A percentile compares a stretch with the other conserved stretches of the same genome.
Evolutionary conservation across 1,284 basidiomycete genomes (phyloP).

Genomic region (Porodaedalea pini): DNA sequence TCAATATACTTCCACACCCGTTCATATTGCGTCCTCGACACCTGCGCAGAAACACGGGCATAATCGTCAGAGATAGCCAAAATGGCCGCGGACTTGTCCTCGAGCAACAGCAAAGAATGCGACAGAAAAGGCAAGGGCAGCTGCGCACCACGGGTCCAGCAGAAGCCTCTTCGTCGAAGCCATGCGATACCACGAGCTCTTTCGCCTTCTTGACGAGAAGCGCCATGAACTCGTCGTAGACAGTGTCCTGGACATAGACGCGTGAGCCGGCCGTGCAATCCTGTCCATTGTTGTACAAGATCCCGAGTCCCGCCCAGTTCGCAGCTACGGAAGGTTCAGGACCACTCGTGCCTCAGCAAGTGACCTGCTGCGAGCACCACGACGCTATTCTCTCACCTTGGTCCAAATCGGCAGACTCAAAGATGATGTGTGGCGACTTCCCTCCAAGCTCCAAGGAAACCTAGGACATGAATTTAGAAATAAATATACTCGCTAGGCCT

Average conservation of each 20-base stretch:
- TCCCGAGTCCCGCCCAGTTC: constrained; percentile 79
- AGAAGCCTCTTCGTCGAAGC: constrained; percentile 68
- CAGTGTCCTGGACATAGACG: constrained; percentile 78
- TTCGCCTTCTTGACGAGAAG: constrained; percentile 67
- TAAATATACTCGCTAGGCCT: not conserved
- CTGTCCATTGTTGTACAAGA: constrained; percentile 82
- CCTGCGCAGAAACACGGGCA: constrained; percentile 38
- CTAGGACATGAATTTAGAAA: constrained; percentile 35
- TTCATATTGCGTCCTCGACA: constrained; percentile 84
- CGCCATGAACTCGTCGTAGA: constrained; percentile 80
- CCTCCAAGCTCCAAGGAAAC: constrained; percentile 93
- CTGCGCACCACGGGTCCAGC: constrained; percentile 76
- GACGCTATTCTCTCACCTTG: constrained; percentile 48
- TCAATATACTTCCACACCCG: constrained; percentile 89
- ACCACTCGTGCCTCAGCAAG: not conserved
- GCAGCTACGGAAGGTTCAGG: constrained; percentile 51
- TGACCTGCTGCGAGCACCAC: not conserved
- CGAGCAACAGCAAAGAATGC: not conserved
- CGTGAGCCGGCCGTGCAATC: constrained; percentile 88
- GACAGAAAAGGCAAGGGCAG: constrained; percentile 14
- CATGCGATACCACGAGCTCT: constrained; percentile 73
- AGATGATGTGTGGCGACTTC: constrained; percentile 88
- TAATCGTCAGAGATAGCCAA: not conserved
- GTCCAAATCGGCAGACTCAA: constrained; percentile 79
- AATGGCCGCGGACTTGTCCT: constrained; percentile 11